Conservation (phyloP, 768 basidiomycete genomes). For the Atractiella rhizophila region DNA sequence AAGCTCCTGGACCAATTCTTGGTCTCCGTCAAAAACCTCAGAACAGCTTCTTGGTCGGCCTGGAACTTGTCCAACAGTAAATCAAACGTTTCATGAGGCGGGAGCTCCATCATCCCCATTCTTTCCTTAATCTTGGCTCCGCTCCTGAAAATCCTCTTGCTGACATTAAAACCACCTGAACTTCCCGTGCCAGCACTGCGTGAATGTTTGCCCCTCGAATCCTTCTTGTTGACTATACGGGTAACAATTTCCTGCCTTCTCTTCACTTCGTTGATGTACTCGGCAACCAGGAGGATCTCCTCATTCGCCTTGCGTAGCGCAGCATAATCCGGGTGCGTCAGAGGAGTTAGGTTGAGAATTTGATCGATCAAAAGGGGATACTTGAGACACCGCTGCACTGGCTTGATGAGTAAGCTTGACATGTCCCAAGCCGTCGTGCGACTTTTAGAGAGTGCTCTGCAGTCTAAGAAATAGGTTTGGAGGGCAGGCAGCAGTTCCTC, state of each 20-base stretch:
- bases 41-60: neutral
- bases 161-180: neutral
- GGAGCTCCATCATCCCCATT: neutral
- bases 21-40: neutral
- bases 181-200: neutral
- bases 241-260: slow-evolving; percentile 12
- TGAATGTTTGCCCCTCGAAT: neutral
- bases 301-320: slow-evolving; percentile 10
- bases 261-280: slow-evolving; percentile 18
- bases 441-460: slow-evolving; percentile 13
- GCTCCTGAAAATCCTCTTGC: neutral
- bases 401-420: slow-evolving; percentile 91
- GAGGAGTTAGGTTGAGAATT: slow-evolving; percentile 13
- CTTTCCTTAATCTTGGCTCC: neutral
- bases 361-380: slow-evolving; percentile 71
- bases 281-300: slow-evolving; percentile 15
- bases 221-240: slow-evolving; percentile 7
- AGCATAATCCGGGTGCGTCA: slow-evolving; percentile 11
- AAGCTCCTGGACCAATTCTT: slow-evolving; percentile 5
- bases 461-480: slow-evolving; percentile 35
- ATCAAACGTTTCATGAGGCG: slow-evolving; percentile 1
- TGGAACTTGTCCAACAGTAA: neutral
- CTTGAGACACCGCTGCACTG: slow-evolving; percentile 93
- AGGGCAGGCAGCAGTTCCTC: slow-evolving; percentile 30
- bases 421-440: slow-evolving; percentile 73